Conservation (phyloP, 306 rosid genomes). For the Casuarina glauca region DNA sequence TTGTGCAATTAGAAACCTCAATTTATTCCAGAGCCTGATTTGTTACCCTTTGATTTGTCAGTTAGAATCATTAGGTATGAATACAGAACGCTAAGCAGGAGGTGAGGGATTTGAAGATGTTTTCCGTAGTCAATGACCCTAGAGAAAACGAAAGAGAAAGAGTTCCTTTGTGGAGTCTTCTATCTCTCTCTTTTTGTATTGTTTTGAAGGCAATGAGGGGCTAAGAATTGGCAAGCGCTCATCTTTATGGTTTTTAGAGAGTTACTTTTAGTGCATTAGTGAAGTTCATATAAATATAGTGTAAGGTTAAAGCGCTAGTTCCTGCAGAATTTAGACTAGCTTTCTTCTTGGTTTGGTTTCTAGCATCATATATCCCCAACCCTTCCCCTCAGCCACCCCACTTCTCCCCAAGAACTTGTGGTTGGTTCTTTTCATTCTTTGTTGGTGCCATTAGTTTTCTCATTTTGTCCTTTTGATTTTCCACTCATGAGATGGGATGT, state of each 20-base stretch:
- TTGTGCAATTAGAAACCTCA: background rate
- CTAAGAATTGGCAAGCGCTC: background rate
- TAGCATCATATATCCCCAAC: background rate
- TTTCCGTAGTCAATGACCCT: background rate
- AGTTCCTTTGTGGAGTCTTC: background rate
- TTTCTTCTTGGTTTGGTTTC: background rate
- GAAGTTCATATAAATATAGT: background rate
- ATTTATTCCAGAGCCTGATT: background rate
- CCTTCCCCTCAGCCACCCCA: background rate
- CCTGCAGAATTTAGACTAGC: background rate
- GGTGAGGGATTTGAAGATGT: background rate
- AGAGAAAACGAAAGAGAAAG: constrained; percentile 14
- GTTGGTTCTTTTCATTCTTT: background rate
- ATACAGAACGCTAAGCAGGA: background rate
- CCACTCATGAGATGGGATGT: constrained; percentile 3
- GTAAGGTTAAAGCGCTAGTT: background rate
- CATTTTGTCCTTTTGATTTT: background rate
- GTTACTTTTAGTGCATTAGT: background rate
- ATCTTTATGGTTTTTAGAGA: background rate
- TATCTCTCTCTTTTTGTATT: background rate
- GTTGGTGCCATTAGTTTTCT: background rate
- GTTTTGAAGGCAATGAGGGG: constrained; percentile 6
- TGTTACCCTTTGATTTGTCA: background rate
- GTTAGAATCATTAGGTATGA: constrained; percentile 8
- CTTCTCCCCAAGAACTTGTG: background rate